These are phyloP conservation scores for Chimonanthus praecox DNA, from an alignment of 164 flowering plant species.

Conservation along the genomic window DNA sequence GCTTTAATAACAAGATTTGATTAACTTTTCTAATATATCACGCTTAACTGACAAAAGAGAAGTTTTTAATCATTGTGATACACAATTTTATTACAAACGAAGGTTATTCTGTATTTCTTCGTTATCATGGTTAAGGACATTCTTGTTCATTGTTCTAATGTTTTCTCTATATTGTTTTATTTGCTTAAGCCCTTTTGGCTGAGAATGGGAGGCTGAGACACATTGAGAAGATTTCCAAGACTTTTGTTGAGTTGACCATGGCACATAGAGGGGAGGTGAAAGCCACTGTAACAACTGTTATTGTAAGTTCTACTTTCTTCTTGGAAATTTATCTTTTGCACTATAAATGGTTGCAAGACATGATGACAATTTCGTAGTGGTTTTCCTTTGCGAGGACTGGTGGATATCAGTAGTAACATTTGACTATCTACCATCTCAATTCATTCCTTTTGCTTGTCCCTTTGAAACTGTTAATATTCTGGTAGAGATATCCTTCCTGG, in stretches of 20 bases:
- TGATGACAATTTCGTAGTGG: too few species aligned
- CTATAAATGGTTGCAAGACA: not conserved
- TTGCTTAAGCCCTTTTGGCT: constrained; percentile 57
- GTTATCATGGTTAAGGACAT: not conserved
- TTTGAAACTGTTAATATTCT: too few species aligned
- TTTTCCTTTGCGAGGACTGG: too few species aligned
- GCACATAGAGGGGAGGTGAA: constrained; percentile 80
- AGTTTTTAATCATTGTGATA: not conserved
- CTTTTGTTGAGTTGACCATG: constrained; percentile 65
- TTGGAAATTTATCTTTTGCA: not conserved
- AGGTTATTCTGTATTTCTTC: not conserved
- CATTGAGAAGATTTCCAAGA: constrained; percentile 56
- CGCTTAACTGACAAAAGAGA: not conserved
- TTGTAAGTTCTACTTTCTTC: constrained; percentile 47
- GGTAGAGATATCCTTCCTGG: too few species aligned
- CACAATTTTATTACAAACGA: not conserved
- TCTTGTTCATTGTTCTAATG: not conserved
- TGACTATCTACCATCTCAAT: too few species aligned
- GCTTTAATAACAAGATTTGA: too few species aligned
- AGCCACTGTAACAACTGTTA: constrained; percentile 72
- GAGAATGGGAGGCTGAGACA: constrained; percentile 65
- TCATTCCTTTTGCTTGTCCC: too few species aligned
- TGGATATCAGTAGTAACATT: too few species aligned
- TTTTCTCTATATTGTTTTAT: not conserved
- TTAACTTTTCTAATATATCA: too few species aligned